A percentile compares a stretch with the other conserved stretches of the same genome.
phyloP scores from a whole-genome alignment of 2,329 filamentous ascomycete species.

The Penicillium sp. region DNA sequence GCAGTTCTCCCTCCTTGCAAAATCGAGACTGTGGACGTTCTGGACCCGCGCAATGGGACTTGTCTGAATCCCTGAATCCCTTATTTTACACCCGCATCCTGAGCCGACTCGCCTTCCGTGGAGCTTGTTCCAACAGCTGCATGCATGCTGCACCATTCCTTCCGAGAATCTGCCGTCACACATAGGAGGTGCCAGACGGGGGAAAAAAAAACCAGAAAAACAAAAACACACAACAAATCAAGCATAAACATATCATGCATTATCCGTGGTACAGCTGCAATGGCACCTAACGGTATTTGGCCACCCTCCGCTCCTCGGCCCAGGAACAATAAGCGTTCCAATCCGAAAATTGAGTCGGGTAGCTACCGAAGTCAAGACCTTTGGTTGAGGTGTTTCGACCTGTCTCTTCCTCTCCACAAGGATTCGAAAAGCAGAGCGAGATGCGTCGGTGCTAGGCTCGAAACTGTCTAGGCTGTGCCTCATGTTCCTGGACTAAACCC shows the following conservation, averaged over 20 bases:
- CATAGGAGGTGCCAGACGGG: neutral
- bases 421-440: constrained; percentile 6
- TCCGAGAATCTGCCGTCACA: neutral
- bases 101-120: neutral
- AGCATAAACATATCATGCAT: neutral
- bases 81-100: neutral
- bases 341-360: neutral
- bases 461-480: constrained; percentile 11
- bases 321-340: neutral
- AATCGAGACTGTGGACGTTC: neutral
- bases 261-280: neutral
- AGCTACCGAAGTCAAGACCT: constrained; percentile 11
- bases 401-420: constrained; percentile 4
- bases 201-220: neutral
- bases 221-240: neutral
- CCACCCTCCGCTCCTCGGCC: neutral
- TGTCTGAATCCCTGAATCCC: neutral
- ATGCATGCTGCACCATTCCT: constrained; percentile 3
- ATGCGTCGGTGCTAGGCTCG: constrained; percentile 8
- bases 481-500: constrained; percentile 16
- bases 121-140: neutral
- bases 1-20: neutral
- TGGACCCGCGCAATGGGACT: neutral
- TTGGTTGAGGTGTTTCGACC: constrained; percentile 11
- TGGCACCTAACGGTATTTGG: neutral